A percentile compares a stretch with the other conserved stretches of the same genome.
phyloP scores from a whole-genome alignment of 2,329 filamentous ascomycete genomes.

The Chaetomiaceae sp. region DNA sequence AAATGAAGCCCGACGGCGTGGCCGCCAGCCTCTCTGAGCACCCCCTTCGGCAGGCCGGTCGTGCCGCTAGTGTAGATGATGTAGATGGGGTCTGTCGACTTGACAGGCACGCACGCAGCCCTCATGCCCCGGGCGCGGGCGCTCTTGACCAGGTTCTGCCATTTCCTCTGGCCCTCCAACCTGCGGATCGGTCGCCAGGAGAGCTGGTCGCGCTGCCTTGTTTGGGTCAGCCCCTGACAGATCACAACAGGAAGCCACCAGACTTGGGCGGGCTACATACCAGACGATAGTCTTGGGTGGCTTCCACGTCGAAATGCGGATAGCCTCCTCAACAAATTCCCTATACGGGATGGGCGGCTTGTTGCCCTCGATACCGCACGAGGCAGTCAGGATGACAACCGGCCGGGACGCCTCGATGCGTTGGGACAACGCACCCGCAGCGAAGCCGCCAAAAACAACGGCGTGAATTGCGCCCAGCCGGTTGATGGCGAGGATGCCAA shows the following conservation, averaged over 20 bases:
- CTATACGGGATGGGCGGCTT: conserved; percentile 77
- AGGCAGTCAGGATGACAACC: conserved; percentile 74
- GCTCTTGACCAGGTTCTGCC: conserved; percentile 70
- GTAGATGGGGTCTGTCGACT: conserved; percentile 74
- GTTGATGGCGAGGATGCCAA: conserved; percentile 75
- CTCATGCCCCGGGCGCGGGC: conserved; percentile 60
- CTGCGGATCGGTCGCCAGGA: conserved; percentile 67
- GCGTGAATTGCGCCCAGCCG: conserved; percentile 83
- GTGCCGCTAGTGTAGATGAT: conserved; percentile 86
- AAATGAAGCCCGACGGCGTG: conserved; percentile 81
- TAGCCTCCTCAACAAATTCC: conserved; percentile 67
- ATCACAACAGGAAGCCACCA: no score
- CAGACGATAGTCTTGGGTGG: conserved; percentile 70
- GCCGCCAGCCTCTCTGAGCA: conserved; percentile 74
- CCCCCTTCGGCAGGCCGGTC: conserved; percentile 76
- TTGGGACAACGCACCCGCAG: conserved; percentile 72
- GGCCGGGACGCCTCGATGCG: conserved; percentile 79
- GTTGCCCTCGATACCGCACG: conserved; percentile 81
- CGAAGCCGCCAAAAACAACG: conserved; percentile 92
- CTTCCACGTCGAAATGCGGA: conserved; percentile 62
- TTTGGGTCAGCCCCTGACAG: no score
- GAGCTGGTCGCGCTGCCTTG: conserved; percentile 62
- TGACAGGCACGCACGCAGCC: conserved; percentile 70
- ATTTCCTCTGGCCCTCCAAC: conserved; percentile 65
- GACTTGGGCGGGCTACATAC: conserved; percentile 27